Base-by-base conservation (phyloP, 2,329 filamentous ascomycete species). In the Fusarium globosum region DNA sequence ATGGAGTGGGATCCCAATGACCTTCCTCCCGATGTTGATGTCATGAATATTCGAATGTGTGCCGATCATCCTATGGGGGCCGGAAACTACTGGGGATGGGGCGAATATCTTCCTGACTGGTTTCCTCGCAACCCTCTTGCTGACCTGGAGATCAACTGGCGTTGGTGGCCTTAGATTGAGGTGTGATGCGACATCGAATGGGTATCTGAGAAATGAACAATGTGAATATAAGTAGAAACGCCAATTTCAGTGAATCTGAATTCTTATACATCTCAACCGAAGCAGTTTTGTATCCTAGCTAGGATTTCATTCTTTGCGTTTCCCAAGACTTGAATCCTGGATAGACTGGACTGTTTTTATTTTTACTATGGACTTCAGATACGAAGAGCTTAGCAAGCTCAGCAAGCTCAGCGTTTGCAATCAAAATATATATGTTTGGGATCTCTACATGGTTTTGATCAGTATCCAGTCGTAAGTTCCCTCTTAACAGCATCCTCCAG, bases 401-500 rank as follows among this genome's bases (percentile, higher is more conserved):
- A 4, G 13, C 0, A 28, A 5, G 7, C 35, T 9, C 14, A 26
- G 33, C 20, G 2, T 16, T 38, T 0, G 16, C 6, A 2, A 23
- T 14, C 6, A 9, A 2, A 4, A 38, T 1, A 12, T 13, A 2
- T 4, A 38, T 13, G 13, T 38, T 38, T 5, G 7, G 38, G 14
- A 12, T 51, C 5, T 7, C 33, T 14, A 1, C 15, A 15, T 11
- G 16, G n/a, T 2, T 6, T 23, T 35, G 7, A 56, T 61, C 10
- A 71, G 3, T 48, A 77, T 2, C 74, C 74, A 20, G 72, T 76
- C 2, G 72, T 77, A 26, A 77, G 43, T 0, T 61, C 33, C 21
- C 76, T 56, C 6, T 51, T 69, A 14, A 81, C 75, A 13, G 73
- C 63, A 49, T 67, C 74, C 56, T 80, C 81, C 70, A 94, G 77